A percentile compares a stretch with the other conserved stretches of the same genome.
phyloP scores from a whole-genome alignment of 805 yeast genomes.

The Wickerhamiella kazuoi region DNA sequence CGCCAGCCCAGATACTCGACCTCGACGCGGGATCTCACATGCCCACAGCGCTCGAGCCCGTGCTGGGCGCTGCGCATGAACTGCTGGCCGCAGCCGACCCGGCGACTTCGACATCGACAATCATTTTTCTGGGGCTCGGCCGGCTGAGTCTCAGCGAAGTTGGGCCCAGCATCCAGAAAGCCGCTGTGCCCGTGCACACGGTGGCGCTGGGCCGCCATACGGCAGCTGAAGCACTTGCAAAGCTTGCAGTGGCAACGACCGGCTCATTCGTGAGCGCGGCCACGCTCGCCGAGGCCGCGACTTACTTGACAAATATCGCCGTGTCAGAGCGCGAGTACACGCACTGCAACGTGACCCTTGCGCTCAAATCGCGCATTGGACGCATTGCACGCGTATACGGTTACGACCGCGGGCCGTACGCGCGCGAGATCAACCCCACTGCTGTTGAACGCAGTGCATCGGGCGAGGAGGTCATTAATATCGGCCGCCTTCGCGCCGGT shows the following conservation, averaged over 20 bases:
- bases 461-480: not conserved
- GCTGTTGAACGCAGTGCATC: not conserved
- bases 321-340: slow-evolving; percentile 2
- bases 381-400: slow-evolving; percentile 1
- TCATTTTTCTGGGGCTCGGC: not conserved
- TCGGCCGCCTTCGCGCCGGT: slow-evolving; percentile 5
- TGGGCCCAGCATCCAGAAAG: not conserved
- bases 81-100: not conserved
- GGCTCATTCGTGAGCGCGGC: slow-evolving; percentile 2
- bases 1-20: not conserved
- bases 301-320: slow-evolving; percentile 1
- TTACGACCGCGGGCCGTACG: not conserved
- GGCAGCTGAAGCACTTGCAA: not conserved
- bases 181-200: slow-evolving; percentile 2
- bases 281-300: not conserved
- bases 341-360: slow-evolving; percentile 1
- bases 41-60: not conserved
- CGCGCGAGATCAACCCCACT: not conserved
- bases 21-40: not conserved
- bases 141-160: not conserved
- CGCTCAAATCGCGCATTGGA: slow-evolving; percentile 3
- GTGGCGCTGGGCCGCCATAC: slow-evolving; percentile 1
- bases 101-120: not conserved
- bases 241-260: slow-evolving; percentile 1
- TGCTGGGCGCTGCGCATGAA: not conserved